These are phyloP conservation scores for Phytophthora melonis DNA, from an alignment of 352 stramenopile species.

Conservation along the genomic window DNA sequence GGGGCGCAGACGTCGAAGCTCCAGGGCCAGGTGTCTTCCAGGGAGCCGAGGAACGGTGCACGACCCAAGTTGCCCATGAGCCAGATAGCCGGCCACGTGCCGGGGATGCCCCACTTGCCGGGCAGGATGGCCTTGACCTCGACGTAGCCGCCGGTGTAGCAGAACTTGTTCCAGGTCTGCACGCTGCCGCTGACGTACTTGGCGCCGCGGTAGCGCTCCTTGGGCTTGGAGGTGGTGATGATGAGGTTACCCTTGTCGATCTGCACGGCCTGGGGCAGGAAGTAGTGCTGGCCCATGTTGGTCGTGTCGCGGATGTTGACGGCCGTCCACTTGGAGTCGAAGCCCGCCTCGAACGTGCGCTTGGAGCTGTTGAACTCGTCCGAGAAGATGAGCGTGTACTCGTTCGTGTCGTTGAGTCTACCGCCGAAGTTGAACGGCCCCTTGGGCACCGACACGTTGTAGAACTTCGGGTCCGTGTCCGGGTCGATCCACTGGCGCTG, in stretches of 20 bases:
- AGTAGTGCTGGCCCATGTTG: conserved; percentile 97
- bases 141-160: conserved; percentile 97
- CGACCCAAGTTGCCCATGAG: conserved; percentile 98
- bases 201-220: conserved; percentile 75
- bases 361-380: conserved; percentile 97
- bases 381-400: conserved; percentile 94
- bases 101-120: conserved; percentile 94
- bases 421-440: conserved; percentile 53
- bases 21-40: conserved; percentile 97
- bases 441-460: conserved; percentile 56
- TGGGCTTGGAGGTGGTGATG: conserved; percentile 91
- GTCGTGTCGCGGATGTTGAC: conserved; percentile 95
- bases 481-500: conserved; percentile 81
- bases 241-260: conserved; percentile 95
- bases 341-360: conserved; percentile 94
- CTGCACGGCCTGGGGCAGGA: conserved; percentile 93
- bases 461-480: conserved; percentile 65
- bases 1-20: conserved; percentile 94
- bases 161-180: conserved; percentile 99
- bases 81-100: conserved; percentile 98
- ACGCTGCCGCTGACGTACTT: conserved; percentile 94
- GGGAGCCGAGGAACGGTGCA: conserved; percentile 93
- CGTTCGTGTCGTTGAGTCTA: conserved; percentile 34
- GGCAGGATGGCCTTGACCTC: conserved; percentile 95
- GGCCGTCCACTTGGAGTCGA: conserved; percentile 96